These are phyloP conservation scores for Vicia faba DNA, from an alignment of 306 rosid species.

Conservation along the genomic window DNA sequence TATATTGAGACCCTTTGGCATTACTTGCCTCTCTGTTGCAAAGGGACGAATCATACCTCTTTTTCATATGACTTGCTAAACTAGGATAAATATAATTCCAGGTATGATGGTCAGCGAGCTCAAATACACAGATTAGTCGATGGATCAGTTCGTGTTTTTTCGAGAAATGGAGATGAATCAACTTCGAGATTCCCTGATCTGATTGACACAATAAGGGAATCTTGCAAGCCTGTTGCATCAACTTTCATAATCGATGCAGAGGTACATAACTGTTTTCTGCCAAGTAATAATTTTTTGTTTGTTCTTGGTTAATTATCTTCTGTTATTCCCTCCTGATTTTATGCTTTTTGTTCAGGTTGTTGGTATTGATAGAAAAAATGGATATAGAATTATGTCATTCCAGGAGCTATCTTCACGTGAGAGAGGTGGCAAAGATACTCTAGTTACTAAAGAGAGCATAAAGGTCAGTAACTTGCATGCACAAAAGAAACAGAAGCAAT, in stretches of 20 bases:
- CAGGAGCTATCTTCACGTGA: slow-evolving; percentile 90
- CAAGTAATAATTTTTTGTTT: slow-evolving; percentile 18
- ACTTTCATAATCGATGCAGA: slow-evolving; percentile 84
- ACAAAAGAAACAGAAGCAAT: slow-evolving; percentile 16
- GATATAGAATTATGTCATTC: slow-evolving; percentile 70
- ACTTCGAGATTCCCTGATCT: slow-evolving; percentile 88
- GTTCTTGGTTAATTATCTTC: slow-evolving; percentile 15
- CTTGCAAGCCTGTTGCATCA: slow-evolving; percentile 64
- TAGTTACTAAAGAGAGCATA: slow-evolving; percentile 63
- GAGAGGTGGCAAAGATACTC: slow-evolving; percentile 74
- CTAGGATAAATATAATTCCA: slow-evolving; percentile 42
- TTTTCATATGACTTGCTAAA: slow-evolving; percentile 25
- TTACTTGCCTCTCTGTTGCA: slow-evolving; percentile 26
- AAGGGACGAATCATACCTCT: slow-evolving; percentile 13
- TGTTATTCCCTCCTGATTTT: slow-evolving; percentile 25
- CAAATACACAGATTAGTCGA: slow-evolving; percentile 83
- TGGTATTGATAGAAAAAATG: slow-evolving; percentile 79
- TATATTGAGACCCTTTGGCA: slow-evolving; percentile 26
- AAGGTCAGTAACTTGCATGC: slow-evolving; percentile 58
- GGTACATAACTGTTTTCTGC: slow-evolving; percentile 44
- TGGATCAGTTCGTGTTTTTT: slow-evolving; percentile 71
- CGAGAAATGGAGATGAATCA: slow-evolving; percentile 89
- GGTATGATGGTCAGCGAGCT: slow-evolving; percentile 97
- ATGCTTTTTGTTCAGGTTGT: slow-evolving; percentile 61
- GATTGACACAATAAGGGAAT: slow-evolving; percentile 58